phyloP scores from a whole-genome alignment of 768 basidiomycete genomes.

The Nidularia pulvinata region DNA sequence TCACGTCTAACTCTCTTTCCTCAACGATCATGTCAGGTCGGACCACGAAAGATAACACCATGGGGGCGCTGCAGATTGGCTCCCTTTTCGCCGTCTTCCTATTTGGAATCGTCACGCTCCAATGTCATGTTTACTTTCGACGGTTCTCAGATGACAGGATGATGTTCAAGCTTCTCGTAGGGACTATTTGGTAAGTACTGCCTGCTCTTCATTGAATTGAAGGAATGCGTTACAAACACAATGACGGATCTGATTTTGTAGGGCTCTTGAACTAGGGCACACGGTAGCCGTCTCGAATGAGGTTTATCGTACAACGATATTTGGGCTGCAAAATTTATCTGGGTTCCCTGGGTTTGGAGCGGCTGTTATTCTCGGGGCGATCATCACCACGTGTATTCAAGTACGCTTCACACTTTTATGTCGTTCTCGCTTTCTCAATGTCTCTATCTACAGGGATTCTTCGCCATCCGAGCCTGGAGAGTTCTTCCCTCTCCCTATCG shows the following conservation, averaged over 20 bases:
- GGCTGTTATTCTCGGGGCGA: slow-evolving; percentile 19
- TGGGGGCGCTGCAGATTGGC: slow-evolving; percentile 22
- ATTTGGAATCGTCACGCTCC: slow-evolving; percentile 21
- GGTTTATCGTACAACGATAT: slow-evolving; percentile 27
- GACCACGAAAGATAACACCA: slow-evolving; percentile 5
- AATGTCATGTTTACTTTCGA: slow-evolving; percentile 18
- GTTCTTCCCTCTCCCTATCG: neutral
- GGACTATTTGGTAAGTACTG: neutral
- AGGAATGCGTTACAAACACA: too few species aligned
- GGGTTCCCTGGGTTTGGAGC: slow-evolving; percentile 15
- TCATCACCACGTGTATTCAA: slow-evolving; percentile 25
- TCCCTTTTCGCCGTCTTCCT: slow-evolving; percentile 19
- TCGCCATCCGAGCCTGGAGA: neutral
- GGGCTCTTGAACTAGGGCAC: slow-evolving; percentile 23
- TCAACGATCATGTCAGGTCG: too few species aligned
- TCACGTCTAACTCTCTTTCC: too few species aligned
- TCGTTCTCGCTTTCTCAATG: neutral
- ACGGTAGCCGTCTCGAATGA: slow-evolving; percentile 20
- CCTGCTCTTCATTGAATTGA: too few species aligned
- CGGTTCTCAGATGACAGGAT: slow-evolving; percentile 16
- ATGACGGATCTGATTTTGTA: neutral
- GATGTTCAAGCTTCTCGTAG: slow-evolving; percentile 16
- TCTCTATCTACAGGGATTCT: neutral
- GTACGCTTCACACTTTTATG: slow-evolving; percentile 10
- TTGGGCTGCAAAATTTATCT: slow-evolving; percentile 14